These are phyloP conservation scores for Amaranthus cruentus DNA, from an alignment of 148 eudicot species.

Conservation along the genomic window DNA sequence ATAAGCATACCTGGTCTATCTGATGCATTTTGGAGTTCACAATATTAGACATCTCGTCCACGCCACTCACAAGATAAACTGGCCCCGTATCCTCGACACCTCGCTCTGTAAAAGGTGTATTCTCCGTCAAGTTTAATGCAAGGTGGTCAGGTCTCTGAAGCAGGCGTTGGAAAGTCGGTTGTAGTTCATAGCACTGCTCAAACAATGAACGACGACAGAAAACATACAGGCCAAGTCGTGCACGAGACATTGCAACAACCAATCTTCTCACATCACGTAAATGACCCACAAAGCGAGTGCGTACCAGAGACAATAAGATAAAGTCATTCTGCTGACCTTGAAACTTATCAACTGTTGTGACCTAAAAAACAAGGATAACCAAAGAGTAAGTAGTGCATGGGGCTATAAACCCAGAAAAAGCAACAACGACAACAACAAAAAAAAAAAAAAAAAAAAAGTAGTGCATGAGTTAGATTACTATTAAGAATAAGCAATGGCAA, in stretches of 20 bases:
- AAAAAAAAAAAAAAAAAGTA: not conserved
- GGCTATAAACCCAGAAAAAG: not conserved
- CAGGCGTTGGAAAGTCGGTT: constrained; percentile 77
- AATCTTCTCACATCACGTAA: constrained; percentile 98
- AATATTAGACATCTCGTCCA: constrained; percentile 74
- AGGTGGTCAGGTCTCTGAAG: constrained; percentile 82
- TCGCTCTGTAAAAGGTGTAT: constrained; percentile 53
- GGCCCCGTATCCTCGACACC: constrained; percentile 70
- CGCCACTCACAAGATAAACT: constrained; percentile 51
- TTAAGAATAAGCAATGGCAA: not conserved
- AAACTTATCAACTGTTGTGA: constrained; percentile 94
- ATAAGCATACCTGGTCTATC: constrained; percentile 56
- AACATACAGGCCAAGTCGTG: constrained; percentile 87
- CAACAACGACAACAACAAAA: not conserved
- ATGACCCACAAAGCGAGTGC: constrained; percentile 95
- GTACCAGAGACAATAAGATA: constrained; percentile 83
- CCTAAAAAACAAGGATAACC: constrained; percentile 34
- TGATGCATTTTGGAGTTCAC: constrained; percentile 64
- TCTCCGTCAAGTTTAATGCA: constrained; percentile 64
- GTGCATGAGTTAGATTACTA: not conserved
- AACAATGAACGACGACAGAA: constrained; percentile 89
- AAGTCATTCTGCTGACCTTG: constrained; percentile 98
- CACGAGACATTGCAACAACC: constrained; percentile 99
- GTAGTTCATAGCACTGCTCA: constrained; percentile 93
- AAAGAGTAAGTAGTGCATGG: not conserved